A percentile compares a stretch with the other conserved stretches of the same genome.
Evolutionary conservation across 139 green algal genomes (phyloP).

Genomic region (Micractinium conductrix): DNA sequence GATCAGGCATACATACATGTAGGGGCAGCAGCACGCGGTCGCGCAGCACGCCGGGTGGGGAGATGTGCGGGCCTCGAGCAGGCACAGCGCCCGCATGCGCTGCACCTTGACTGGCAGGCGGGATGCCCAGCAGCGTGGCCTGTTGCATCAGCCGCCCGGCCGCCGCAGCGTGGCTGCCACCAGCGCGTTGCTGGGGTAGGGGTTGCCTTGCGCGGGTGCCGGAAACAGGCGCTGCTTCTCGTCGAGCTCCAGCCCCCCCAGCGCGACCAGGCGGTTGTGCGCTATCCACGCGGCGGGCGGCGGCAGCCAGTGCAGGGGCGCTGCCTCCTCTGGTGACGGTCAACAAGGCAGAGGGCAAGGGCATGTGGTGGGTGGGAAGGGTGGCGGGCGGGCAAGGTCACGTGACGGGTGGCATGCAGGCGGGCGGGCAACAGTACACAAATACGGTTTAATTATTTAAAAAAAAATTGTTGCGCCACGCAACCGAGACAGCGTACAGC

Average conservation of each 20-base stretch:
- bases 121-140: too few species aligned
- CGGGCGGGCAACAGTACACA: neutral
- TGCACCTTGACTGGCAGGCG: too few species aligned
- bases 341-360: neutral
- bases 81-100: too few species aligned
- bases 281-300: slow-evolving; percentile 8
- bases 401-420: neutral
- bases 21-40: too few species aligned
- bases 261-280: neutral
- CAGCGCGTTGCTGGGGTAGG: slow-evolving; percentile 11
- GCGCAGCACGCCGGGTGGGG: too few species aligned
- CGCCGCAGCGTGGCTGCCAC: neutral
- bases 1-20: too few species aligned
- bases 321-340: neutral
- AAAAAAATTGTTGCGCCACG: too few species aligned
- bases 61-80: too few species aligned
- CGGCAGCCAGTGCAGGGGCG: slow-evolving; percentile 25
- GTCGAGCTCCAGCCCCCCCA: slow-evolving; percentile 19
- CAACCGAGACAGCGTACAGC: neutral
- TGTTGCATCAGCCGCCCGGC: neutral
- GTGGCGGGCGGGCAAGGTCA: neutral
- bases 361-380: neutral
- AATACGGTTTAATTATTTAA: neutral
- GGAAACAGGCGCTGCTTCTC: slow-evolving; percentile 24
- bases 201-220: neutral